Evolutionary conservation across 2,329 filamentous ascomycete species (phyloP), one percentile per base, ranked within the genome.

Genomic region (Orbilia javanica): DNA sequence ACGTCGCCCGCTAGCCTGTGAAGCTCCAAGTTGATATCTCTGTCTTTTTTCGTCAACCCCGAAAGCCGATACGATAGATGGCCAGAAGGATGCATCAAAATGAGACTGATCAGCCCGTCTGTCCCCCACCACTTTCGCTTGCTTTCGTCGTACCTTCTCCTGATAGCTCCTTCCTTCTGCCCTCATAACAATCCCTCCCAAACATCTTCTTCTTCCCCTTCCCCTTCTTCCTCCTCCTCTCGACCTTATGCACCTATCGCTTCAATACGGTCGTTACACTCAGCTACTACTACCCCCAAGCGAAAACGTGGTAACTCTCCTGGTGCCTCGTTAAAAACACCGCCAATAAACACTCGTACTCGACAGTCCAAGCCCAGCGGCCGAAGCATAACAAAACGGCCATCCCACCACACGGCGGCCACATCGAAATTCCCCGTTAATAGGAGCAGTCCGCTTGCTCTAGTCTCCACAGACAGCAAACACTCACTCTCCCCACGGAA

Each of bases 71-170:
- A 60, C 34, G 55, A 60, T 60, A 60, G 34, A 60, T 60, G 42
- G 34, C 39, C 25, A 50, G 34, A 68, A 68, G 63, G 64, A 77
- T 77, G 72, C 66, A 72, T 60, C 74, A 78, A 66, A 67, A 78
- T 78, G 74, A 71, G 67, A 72, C 57, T 78, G 74, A 78, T 78
- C 74, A 66, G 74, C 67, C 46, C 52, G 74, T 44, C 60, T 55
- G 67, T 72, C 50, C 67, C 74, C 31, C 67, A 72, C 52, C 63
- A 69, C 46, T 62, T 50, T 29, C 63, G 53, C n/a, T 52, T 50
- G 39, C 44, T 62, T 20, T 63, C 74, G 36, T 44, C 73, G 8
- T 72, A 67, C 62, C 63, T 78, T n/a, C 67, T 78, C 15, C 67
- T 64, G 42, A 44, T 57, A 42, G 67, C 67, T 31, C 50, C 74